Percentiles rank a stretch among this genome's conserved stretches.
phyloP scores from a whole-genome alignment of 306 rosid species.

The Glycyrrhiza uralensis region DNA sequence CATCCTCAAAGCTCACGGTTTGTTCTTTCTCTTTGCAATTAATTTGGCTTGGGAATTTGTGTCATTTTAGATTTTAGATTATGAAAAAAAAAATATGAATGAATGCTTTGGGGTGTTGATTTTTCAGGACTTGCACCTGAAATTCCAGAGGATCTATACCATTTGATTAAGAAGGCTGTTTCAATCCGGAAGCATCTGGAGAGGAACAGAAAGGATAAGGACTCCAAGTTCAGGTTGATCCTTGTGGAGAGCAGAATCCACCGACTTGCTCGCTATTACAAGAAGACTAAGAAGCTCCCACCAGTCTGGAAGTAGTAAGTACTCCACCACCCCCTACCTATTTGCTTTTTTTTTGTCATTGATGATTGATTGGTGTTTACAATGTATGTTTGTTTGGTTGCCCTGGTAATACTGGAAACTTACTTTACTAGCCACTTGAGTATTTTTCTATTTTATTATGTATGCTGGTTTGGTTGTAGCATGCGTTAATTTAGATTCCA shows the following conservation, averaged over 20 bases:
- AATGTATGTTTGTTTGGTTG: neutral
- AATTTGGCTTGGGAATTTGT: neutral
- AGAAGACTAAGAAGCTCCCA: constrained; percentile 92
- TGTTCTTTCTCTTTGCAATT: neutral
- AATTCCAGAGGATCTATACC: constrained; percentile 92
- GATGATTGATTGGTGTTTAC: too few species aligned
- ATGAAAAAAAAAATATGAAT: neutral
- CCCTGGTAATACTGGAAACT: neutral
- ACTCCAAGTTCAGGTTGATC: constrained; percentile 87
- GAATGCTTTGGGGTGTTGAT: neutral
- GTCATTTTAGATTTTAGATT: neutral
- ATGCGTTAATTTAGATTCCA: neutral
- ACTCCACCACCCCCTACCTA: neutral
- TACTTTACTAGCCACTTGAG: neutral
- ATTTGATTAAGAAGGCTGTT: constrained; percentile 86
- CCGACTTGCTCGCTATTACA: constrained; percentile 81
- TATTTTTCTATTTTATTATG: neutral
- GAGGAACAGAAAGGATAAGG: constrained; percentile 86
- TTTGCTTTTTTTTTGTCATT: neutral
- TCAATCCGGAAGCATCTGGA: constrained; percentile 83
- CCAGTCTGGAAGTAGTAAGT: constrained; percentile 92
- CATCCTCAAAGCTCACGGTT: constrained; percentile 87
- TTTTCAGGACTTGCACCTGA: constrained; percentile 83
- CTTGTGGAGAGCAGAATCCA: constrained; percentile 92
- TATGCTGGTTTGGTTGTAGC: neutral